Evolutionary conservation across 192 early-diverging fungal genomes (phyloP).

Genomic region (Coemansia sp.): DNA sequence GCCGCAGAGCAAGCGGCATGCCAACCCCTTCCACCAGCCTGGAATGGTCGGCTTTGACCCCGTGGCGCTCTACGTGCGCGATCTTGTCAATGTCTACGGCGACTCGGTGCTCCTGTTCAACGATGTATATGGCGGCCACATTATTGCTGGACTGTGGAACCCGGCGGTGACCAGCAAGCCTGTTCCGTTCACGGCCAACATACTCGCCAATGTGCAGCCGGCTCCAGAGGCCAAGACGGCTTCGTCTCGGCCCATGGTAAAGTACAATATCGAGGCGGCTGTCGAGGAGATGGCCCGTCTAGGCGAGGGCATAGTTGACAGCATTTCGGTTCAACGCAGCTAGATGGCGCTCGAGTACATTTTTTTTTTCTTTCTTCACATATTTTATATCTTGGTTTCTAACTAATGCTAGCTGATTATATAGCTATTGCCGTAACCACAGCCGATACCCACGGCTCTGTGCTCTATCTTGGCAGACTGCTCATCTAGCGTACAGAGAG

Average conservation of each 20-base stretch:
- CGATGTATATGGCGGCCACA: slow-evolving; percentile 45
- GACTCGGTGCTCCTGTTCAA: slow-evolving; percentile 40
- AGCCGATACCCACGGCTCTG: slow-evolving; percentile 21
- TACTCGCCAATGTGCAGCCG: slow-evolving; percentile 23
- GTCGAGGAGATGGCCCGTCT: slow-evolving; percentile 38
- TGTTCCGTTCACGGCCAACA: slow-evolving; percentile 17
- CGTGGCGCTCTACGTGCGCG: slow-evolving; percentile 65
- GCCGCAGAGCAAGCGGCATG: slow-evolving; percentile 17
- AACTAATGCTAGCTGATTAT: not conserved
- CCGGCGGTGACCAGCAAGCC: slow-evolving; percentile 13
- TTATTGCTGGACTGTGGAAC: slow-evolving; percentile 51
- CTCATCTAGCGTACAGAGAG: slow-evolving; percentile 6
- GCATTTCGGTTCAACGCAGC: slow-evolving; percentile 26
- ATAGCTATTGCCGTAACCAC: slow-evolving; percentile 45
- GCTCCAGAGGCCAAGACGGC: not conserved
- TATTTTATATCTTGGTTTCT: not conserved
- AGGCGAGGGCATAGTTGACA: slow-evolving; percentile 45
- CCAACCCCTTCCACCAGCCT: slow-evolving; percentile 59
- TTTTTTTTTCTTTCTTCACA: not conserved
- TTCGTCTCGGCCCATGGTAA: slow-evolving; percentile 12
- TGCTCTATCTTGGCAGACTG: not conserved
- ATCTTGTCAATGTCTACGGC: slow-evolving; percentile 59
- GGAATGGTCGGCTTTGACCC: slow-evolving; percentile 77
- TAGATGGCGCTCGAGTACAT: not conserved
- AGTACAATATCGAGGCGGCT: slow-evolving; percentile 25